Percentiles rank a stretch among this genome's conserved stretches.
These are phyloP conservation scores for Pseudomassariella vexata DNA, from an alignment of 2,329 filamentous ascomycete species.

Conservation along the genomic window DNA sequence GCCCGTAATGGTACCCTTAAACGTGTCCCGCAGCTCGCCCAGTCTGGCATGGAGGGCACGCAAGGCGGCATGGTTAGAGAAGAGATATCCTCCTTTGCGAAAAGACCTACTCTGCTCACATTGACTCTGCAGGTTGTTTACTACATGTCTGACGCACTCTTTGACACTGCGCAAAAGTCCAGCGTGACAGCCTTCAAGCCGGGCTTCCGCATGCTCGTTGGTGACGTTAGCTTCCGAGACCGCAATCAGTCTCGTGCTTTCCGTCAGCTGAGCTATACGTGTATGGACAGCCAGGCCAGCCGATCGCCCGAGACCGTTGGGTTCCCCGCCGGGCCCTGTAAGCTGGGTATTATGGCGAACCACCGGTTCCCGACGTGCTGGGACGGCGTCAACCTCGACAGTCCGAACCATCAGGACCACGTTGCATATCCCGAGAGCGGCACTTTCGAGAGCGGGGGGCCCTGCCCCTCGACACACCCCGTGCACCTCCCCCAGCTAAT, in stretches of 20 bases:
- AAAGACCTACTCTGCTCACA: no score
- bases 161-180: no score
- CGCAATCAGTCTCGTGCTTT: neutral
- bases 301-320: constrained; percentile 17
- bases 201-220: constrained; percentile 3
- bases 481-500: constrained; percentile 31
- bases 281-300: neutral
- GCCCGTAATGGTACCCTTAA: constrained; percentile 23
- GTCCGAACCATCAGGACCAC: constrained; percentile 25
- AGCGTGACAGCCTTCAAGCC: no score
- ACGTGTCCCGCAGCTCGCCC: constrained; percentile 19
- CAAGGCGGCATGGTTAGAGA: no score
- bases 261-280: constrained; percentile 5
- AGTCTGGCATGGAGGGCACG: no score
- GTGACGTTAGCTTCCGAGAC: constrained; percentile 7
- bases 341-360: neutral
- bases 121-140: no score
- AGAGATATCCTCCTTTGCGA: no score
- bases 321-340: neutral
- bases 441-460: constrained; percentile 20
- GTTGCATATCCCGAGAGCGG: constrained; percentile 21
- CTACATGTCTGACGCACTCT: no score
- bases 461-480: constrained; percentile 23
- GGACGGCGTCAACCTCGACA: constrained; percentile 27
- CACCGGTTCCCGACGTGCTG: constrained; percentile 13